Percentiles rank a stretch among this genome's conserved stretches.
Conservation (phyloP, 2,329 filamentous ascomycete species). For the Cordyceps pruinosa region DNA sequence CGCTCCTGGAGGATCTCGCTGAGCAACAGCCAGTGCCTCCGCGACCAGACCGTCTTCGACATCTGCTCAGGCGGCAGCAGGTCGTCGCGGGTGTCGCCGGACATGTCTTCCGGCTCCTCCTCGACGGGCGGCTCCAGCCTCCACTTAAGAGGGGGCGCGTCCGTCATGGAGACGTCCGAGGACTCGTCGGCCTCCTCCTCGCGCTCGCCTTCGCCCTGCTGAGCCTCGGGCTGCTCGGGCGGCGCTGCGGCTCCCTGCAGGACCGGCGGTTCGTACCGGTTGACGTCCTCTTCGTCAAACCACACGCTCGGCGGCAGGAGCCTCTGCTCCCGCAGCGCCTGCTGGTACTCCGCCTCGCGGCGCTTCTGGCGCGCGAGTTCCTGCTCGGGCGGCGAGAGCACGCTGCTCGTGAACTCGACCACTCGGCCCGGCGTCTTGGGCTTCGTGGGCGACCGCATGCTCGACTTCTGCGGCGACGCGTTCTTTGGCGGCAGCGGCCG, state of each 20-base stretch:
- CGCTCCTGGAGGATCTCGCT: conserved; percentile 46
- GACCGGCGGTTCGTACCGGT: not conserved
- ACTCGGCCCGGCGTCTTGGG: conserved; percentile 51
- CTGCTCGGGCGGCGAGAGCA: conserved; percentile 39
- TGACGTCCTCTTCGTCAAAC: conserved; percentile 11
- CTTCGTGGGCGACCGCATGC: conserved; percentile 50
- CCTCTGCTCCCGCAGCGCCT: conserved; percentile 18
- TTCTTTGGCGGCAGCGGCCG: conserved; percentile 43
- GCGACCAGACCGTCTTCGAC: conserved; percentile 41
- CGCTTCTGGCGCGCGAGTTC: conserved; percentile 27
- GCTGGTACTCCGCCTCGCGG: conserved; percentile 6
- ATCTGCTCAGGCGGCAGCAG: conserved; percentile 15
- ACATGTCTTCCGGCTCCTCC: not conserved
- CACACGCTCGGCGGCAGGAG: conserved; percentile 15
- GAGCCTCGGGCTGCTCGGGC: not conserved
- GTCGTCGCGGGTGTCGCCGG: too few relatives aligned
- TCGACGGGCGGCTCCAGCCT: not conserved
- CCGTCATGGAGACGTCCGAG: conserved; percentile 22
- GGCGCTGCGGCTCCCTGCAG: not conserved
- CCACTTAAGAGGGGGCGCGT: conserved; percentile 19
- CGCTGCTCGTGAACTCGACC: conserved; percentile 50
- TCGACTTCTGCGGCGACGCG: conserved; percentile 51
- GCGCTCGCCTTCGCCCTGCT: conserved; percentile 15
- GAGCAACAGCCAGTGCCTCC: conserved; percentile 47
- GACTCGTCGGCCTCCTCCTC: conserved; percentile 29